Conservation (phyloP, 306 rosid genomes). For the Nissolia schottii region DNA sequence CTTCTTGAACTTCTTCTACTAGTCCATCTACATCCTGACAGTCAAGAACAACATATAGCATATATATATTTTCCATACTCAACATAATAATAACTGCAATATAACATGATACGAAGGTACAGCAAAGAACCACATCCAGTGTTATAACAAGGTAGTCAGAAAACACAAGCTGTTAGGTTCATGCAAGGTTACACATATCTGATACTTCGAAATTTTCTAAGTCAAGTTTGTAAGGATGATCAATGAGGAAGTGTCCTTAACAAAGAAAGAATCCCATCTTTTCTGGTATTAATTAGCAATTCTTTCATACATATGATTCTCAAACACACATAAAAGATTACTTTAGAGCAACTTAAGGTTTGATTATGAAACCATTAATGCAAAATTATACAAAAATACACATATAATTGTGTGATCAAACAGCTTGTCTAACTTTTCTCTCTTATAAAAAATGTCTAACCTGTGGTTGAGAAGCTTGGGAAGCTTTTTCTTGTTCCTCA, state of each 20-base stretch:
- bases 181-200: not conserved
- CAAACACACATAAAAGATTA: not conserved
- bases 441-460: constrained; percentile 20
- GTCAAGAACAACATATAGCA: constrained; percentile 12
- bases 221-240: not conserved
- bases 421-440: not conserved
- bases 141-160: not conserved
- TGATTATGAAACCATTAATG: not conserved
- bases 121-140: not conserved
- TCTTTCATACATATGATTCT: constrained; percentile 9
- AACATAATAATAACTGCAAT: constrained; percentile 3
- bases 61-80: constrained; percentile 13
- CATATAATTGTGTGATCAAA: not conserved
- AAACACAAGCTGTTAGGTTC: not conserved
- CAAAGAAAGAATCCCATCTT: constrained; percentile 19
- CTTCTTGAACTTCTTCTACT: constrained; percentile 90
- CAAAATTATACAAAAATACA: not conserved
- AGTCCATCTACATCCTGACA: constrained; percentile 77
- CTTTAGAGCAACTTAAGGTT: not conserved
- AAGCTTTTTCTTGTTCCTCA: constrained; percentile 66
- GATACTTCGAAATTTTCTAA: not conserved
- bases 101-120: constrained; percentile 8
- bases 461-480: constrained; percentile 67
- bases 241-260: not conserved
- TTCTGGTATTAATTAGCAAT: not conserved